Percentiles rank a stretch among this genome's conserved stretches.
These are phyloP conservation scores for Sarcomyxa edulis DNA, from an alignment of 768 basidiomycete species.

Conservation along the genomic window DNA sequence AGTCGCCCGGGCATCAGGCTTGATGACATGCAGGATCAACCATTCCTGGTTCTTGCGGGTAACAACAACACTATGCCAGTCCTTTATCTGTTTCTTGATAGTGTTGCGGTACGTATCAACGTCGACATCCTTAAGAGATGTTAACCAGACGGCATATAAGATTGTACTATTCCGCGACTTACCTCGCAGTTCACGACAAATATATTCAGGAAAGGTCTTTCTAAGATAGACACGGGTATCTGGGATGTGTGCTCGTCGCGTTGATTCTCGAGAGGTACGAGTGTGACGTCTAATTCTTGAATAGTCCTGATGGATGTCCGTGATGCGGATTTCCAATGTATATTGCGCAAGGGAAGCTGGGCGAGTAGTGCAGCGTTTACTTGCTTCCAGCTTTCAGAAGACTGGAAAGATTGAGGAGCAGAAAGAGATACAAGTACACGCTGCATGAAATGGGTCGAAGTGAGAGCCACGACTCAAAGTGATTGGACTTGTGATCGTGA, in stretches of 20 bases:
- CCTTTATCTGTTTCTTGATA: constrained; percentile 83
- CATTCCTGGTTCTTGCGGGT: constrained; percentile 86
- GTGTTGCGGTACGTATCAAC: constrained; percentile 73
- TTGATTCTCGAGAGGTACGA: constrained; percentile 62
- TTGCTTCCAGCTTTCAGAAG: constrained; percentile 72
- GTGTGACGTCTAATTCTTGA: constrained; percentile 76
- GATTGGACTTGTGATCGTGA: constrained; percentile 16
- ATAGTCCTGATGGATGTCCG: constrained; percentile 78
- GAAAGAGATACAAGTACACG: constrained; percentile 67
- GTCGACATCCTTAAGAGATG: constrained; percentile 44
- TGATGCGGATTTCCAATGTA: constrained; percentile 86
- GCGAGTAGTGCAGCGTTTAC: constrained; percentile 58
- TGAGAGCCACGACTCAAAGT: constrained; percentile 4
- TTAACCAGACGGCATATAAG: constrained; percentile 3
- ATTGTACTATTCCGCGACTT: constrained; percentile 12
- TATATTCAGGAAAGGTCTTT: constrained; percentile 82
- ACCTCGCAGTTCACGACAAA: constrained; percentile 90
- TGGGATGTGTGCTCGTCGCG: constrained; percentile 75
- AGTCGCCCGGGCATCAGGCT: constrained; percentile 57
- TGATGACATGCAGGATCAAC: constrained; percentile 83
- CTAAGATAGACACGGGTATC: constrained; percentile 71
- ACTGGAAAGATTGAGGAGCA: constrained; percentile 54
- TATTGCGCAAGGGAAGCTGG: constrained; percentile 79
- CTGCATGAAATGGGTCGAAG: constrained; percentile 20
- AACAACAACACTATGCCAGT: constrained; percentile 73